Conservation (phyloP, 495 filamentous ascomycete genomes). For the Trypethelium eluteriae region DNA sequence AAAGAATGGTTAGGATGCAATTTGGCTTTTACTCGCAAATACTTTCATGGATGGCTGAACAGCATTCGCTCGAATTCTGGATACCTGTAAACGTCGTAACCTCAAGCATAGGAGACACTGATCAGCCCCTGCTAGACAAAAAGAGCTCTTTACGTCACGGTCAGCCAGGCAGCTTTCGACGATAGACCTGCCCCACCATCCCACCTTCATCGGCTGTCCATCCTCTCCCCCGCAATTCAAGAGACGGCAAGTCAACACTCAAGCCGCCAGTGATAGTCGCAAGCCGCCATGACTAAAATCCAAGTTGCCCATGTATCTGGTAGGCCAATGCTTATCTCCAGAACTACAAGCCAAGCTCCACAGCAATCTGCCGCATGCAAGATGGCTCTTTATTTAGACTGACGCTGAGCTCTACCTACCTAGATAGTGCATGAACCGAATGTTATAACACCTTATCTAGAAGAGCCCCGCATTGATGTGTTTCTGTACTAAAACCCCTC, state of each 20-base stretch:
- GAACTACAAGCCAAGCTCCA: background rate
- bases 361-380: background rate
- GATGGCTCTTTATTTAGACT: background rate
- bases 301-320: background rate
- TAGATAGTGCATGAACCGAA: constrained; percentile 4
- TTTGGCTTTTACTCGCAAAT: too few relatives aligned
- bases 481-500: too few relatives aligned
- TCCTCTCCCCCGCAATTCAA: background rate
- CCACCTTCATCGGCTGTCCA: background rate
- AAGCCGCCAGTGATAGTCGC: background rate
- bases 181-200: constrained; percentile 6
- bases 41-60: background rate
- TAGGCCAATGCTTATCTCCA: background rate
- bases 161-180: background rate
- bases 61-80: background rate
- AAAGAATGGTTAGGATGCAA: background rate
- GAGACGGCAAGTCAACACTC: background rate
- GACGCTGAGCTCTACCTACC: background rate
- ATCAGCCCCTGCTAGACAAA: too few relatives aligned
- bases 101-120: too few relatives aligned
- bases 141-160: background rate
- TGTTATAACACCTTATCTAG: background rate
- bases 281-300: constrained; percentile 1
- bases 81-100: background rate
- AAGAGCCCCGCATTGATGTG: background rate